Conservation (phyloP, 1,284 basidiomycete genomes). For the Sphaerobolus stellatus region DNA sequence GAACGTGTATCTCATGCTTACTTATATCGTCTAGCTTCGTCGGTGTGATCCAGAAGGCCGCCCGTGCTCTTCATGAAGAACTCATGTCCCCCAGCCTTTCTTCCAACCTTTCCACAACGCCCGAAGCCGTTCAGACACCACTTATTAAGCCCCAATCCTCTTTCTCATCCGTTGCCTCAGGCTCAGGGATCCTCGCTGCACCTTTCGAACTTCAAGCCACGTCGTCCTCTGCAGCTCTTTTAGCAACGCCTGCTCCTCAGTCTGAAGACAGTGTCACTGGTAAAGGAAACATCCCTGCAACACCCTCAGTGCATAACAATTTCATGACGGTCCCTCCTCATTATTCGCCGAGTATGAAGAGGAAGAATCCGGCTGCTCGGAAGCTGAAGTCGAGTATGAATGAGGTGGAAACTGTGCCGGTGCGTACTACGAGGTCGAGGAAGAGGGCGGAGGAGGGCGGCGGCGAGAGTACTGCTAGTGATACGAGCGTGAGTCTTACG, state of each 20-base stretch:
- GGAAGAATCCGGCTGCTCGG: background rate
- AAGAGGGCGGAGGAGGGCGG: background rate
- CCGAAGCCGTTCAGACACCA: constrained; percentile 26
- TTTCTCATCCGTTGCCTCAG: constrained; percentile 26
- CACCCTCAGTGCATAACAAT: constrained; percentile 33
- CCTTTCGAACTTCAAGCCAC: constrained; percentile 14
- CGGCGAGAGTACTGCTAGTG: background rate
- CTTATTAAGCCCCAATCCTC: constrained; percentile 35
- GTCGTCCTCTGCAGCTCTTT: constrained; percentile 23
- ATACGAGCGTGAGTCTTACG: background rate
- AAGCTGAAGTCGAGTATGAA: background rate
- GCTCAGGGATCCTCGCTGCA: constrained; percentile 1
- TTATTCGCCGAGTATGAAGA: constrained; percentile 36
- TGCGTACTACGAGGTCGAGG: background rate
- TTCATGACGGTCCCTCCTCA: constrained; percentile 46
- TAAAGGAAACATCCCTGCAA: too few relatives aligned
- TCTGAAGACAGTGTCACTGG: too few relatives aligned
- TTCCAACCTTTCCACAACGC: constrained; percentile 6
- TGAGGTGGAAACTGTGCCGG: background rate
- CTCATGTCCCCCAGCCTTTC: constrained; percentile 24
- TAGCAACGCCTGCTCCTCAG: constrained; percentile 20
- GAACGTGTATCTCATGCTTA: background rate
- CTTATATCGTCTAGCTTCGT: constrained; percentile 37
- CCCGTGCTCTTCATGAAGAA: constrained; percentile 48
- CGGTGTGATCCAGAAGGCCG: constrained; percentile 65